Conservation (phyloP, 305 asterid species). For the Fraxinus velutina region DNA sequence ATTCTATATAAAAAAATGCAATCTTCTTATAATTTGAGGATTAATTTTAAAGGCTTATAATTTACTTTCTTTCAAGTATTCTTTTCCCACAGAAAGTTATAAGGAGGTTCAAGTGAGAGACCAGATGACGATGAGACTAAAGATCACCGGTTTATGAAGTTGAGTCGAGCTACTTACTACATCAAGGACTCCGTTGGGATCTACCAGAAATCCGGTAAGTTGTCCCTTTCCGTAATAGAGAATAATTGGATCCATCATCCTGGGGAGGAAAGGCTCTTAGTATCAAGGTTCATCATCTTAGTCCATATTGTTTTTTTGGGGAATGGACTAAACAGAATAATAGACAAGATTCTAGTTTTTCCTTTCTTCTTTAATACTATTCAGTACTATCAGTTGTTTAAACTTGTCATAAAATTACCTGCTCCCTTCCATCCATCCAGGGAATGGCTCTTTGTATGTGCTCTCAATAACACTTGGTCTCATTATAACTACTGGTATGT, state of each 20-base stretch:
- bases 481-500: slow-evolving; percentile 77
- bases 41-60: background rate
- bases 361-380: background rate
- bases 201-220: slow-evolving; percentile 83
- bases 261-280: slow-evolving; percentile 22
- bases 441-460: slow-evolving; percentile 94
- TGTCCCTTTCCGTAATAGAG: slow-evolving; percentile 88
- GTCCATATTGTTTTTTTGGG: background rate
- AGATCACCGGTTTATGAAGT: slow-evolving; percentile 1
- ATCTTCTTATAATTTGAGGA: background rate
- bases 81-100: background rate
- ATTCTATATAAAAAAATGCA: background rate
- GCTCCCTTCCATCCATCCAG: slow-evolving; percentile 99
- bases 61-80: background rate
- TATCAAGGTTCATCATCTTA: background rate
- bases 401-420: slow-evolving; percentile 39
- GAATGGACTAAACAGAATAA: background rate
- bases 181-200: slow-evolving; percentile 89
- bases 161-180: slow-evolving; percentile 57
- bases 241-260: slow-evolving; percentile 99
- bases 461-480: slow-evolving; percentile 97
- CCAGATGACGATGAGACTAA: background rate
- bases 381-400: background rate
- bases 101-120: background rate
- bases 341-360: background rate